Conservation (phyloP, 257 asterid genomes). For the Nicotiana undulata region DNA sequence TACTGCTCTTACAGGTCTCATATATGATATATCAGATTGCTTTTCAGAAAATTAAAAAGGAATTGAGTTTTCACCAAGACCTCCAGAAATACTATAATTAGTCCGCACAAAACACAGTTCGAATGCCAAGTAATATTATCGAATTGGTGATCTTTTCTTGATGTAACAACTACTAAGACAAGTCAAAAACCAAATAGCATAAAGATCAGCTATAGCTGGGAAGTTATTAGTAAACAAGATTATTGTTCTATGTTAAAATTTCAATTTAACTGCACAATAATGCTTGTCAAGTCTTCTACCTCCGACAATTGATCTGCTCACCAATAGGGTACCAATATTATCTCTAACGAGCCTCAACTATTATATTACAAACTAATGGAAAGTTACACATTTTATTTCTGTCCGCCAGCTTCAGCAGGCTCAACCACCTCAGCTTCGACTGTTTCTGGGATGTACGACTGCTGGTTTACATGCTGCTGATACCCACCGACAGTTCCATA, state of each 20-base stretch:
- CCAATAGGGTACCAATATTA: background rate
- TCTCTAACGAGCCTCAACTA: background rate
- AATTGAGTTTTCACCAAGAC: background rate
- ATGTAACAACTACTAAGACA: no score
- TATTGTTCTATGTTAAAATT: background rate
- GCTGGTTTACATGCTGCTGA: conserved; percentile 30
- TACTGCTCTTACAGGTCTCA: background rate
- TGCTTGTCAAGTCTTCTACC: background rate
- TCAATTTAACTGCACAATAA: background rate
- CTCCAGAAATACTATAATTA: background rate
- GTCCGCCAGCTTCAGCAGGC: conserved; percentile 49
- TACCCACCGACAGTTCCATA: conserved; percentile 38
- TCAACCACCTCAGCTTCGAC: conserved; percentile 79
- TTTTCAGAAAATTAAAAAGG: background rate
- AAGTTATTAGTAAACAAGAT: background rate
- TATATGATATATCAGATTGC: background rate
- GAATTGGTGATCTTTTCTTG: no score
- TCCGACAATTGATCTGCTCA: background rate
- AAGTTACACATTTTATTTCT: conserved; percentile 24
- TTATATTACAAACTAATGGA: background rate
- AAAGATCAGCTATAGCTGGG: background rate
- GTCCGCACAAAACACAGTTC: background rate
- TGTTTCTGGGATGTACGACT: conserved; percentile 29
- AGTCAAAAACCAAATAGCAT: no score
- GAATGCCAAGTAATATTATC: no score